phyloP scores from a whole-genome alignment of 1,284 basidiomycete genomes.

The Golubevia sp. region DNA sequence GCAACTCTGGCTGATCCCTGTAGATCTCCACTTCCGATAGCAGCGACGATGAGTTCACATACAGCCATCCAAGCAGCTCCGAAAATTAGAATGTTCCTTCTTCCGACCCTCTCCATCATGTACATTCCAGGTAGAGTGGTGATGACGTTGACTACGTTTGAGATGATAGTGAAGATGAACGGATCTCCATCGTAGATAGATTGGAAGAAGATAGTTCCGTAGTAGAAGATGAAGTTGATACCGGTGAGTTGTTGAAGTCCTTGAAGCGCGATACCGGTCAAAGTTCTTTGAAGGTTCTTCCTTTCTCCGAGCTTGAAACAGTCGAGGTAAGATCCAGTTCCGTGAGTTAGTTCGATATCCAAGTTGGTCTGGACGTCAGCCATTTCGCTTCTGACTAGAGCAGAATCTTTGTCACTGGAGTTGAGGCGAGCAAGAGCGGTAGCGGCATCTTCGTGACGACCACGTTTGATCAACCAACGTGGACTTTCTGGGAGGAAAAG shows the following conservation, averaged over 20 bases:
- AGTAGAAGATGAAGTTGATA: slow-evolving; percentile 51
- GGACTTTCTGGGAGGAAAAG: slow-evolving; percentile 49
- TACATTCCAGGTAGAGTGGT: slow-evolving; percentile 46
- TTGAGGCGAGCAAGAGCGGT: slow-evolving; percentile 27
- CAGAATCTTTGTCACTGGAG: not conserved
- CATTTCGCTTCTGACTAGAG: slow-evolving; percentile 4
- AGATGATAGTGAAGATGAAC: slow-evolving; percentile 34
- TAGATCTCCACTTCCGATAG: slow-evolving; percentile 33
- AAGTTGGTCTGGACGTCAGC: slow-evolving; percentile 47
- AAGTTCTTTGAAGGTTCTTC: slow-evolving; percentile 47
- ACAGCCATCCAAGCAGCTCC: slow-evolving; percentile 47
- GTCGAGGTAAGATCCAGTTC: slow-evolving; percentile 61
- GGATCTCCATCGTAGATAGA: not conserved
- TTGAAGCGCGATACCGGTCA: slow-evolving; percentile 60
- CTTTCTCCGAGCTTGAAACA: slow-evolving; percentile 50
- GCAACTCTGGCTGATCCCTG: too few relatives aligned
- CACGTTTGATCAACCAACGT: slow-evolving; percentile 49
- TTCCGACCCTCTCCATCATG: slow-evolving; percentile 47
- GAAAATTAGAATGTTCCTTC: slow-evolving; percentile 37
- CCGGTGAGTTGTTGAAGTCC: slow-evolving; percentile 61
- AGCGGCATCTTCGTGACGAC: slow-evolving; percentile 36
- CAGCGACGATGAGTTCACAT: slow-evolving; percentile 45
- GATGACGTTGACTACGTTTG: slow-evolving; percentile 52
- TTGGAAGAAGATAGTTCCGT: slow-evolving; percentile 20
- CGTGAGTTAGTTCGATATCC: slow-evolving; percentile 40